Base-by-base conservation (phyloP, 139 green algal genomes). In the Haematococcus lacustris region DNA sequence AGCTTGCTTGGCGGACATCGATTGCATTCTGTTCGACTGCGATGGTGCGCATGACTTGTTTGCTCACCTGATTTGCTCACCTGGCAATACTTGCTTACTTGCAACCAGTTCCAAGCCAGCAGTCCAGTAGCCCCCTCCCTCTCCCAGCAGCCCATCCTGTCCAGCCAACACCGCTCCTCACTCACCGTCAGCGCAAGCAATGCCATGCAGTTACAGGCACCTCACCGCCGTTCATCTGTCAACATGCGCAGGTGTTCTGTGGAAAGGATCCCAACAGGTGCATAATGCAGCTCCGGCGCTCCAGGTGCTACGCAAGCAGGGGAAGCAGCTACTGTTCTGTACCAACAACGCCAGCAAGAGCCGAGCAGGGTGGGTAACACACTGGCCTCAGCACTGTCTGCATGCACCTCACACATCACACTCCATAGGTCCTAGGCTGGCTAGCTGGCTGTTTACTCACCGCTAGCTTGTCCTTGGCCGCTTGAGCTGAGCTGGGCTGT, bases 341-440 rank as follows among this genome's bases (percentile, higher is more conserved):
- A 93, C 86, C 35, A 93, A 93, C 76, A 93, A 93, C 79, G 68
- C 71, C 30, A 76, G 59, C 64, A 85, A 85, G 75, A 70, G 61
- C n/a, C 47, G 73, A 3, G 75, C 51, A 80, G 84, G 66, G 66
- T 66, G 60, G 3, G 60, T 41, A 30, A 9, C 57, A 64, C 57
- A 26, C 57, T 32, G 25, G 25, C 57, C 25, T 35, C 23, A 64
- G 26, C 57, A 33, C 57, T 35, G 4, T 64, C 32, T 64, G 57
- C 25, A 64, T 37, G 23, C 21, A n/a, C 21, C 57, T 32, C 17
- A 64, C n/a, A 5, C 57, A 37, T 32, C 17, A 64, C 5, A 5
- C 26, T 35, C 57, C 5, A 33, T 33, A 9, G 25, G 9, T 64
- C 25, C 57, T 35, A 33, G 21, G 17, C 5, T 5, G 32, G 57